Evolutionary conservation across 805 yeast genomes (phyloP).

Genomic region (Metschnikowia henanensis): DNA sequence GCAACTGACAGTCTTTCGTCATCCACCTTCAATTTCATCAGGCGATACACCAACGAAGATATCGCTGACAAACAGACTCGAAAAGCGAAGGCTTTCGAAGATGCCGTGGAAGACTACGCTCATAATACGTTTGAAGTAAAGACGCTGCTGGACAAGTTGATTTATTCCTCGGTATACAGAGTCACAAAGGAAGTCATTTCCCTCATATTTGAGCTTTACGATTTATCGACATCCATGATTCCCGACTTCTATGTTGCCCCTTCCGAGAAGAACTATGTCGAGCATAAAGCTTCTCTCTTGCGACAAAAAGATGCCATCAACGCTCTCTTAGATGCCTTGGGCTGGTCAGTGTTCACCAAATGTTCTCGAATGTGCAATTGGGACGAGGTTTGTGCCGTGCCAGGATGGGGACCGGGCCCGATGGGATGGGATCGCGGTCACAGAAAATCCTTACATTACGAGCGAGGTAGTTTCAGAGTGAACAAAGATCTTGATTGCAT

Average conservation of each 20-base stretch:
- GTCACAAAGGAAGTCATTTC: conserved; percentile 41
- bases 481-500: conserved; percentile 19
- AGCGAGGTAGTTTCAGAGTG: conserved; percentile 15
- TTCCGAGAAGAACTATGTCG: conserved; percentile 3
- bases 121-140: conserved; percentile 40
- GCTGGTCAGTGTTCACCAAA: conserved; percentile 44
- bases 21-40: conserved; percentile 43
- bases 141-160: conserved; percentile 44
- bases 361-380: conserved; percentile 44
- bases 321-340: conserved; percentile 27
- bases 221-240: conserved; percentile 27
- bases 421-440: conserved; percentile 28
- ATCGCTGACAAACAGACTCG: conserved; percentile 13
- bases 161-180: conserved; percentile 47
- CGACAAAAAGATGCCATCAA: conserved; percentile 8
- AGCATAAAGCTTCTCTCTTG: conserved; percentile 2
- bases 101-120: conserved; percentile 48
- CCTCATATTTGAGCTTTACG: conserved; percentile 35
- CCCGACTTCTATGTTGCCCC: conserved; percentile 18
- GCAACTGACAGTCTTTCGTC: conserved; percentile 36
- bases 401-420: conserved; percentile 51
- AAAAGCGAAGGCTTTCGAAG: conserved; percentile 25
- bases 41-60: conserved; percentile 39
- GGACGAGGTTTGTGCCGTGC: conserved; percentile 55
- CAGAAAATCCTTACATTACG: conserved; percentile 12